Percentiles rank a stretch among this genome's conserved stretches.
Evolutionary conservation across 129 eudicot genomes (phyloP).

Genomic region (Saussurea involucrata): DNA sequence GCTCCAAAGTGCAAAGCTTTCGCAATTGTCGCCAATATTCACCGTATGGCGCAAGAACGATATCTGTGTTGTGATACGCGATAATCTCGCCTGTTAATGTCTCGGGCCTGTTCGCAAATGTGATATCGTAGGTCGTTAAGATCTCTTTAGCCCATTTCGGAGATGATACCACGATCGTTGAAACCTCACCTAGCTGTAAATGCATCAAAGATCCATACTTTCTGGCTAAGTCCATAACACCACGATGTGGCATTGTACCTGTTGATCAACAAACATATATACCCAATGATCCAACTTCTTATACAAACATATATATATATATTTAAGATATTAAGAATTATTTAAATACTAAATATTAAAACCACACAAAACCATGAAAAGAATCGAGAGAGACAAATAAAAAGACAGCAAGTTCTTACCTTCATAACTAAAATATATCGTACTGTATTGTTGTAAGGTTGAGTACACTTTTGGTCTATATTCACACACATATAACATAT

Average conservation of each 20-base stretch:
- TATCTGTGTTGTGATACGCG: slow-evolving; percentile 26
- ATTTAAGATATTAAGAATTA: no score
- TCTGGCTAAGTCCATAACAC: slow-evolving; percentile 22
- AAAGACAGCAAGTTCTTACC: no score
- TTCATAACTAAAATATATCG: no score
- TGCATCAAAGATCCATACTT: slow-evolving; percentile 28
- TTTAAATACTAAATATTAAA: no score
- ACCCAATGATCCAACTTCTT: not conserved
- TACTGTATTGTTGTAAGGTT: no score
- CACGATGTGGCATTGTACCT: slow-evolving; percentile 36
- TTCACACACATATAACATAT: no score
- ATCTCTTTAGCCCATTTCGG: slow-evolving; percentile 35
- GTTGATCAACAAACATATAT: slow-evolving; percentile 4
- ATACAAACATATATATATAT: no score
- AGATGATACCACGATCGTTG: slow-evolving; percentile 24
- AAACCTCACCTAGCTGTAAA: slow-evolving; percentile 30
- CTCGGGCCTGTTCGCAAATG: slow-evolving; percentile 28
- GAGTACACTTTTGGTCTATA: no score
- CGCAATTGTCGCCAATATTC: slow-evolving; percentile 30
- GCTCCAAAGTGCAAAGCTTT: slow-evolving; percentile 30
- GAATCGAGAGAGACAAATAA: no score
- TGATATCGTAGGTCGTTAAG: slow-evolving; percentile 24
- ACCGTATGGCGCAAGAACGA: slow-evolving; percentile 29
- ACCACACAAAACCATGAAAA: no score
- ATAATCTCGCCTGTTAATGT: slow-evolving; percentile 20